Base-by-base conservation (phyloP, 768 basidiomycete species). In the Neoboletus brunneissimus region DNA sequence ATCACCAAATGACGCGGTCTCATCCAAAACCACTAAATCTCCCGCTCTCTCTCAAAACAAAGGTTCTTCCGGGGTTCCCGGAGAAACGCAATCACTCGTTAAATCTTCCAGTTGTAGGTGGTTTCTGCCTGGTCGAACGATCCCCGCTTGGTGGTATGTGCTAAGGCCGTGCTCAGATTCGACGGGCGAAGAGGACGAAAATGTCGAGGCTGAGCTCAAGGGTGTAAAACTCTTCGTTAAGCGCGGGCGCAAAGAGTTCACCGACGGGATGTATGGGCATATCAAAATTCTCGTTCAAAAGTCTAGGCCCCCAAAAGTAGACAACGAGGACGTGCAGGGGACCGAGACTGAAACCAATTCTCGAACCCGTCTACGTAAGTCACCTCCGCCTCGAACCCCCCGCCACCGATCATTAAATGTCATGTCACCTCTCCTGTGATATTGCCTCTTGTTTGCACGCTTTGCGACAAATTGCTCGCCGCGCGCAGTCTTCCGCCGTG, bases 131-230 rank as follows among this genome's bases (percentile, higher is more conserved):
- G 15, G n/a, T 23, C 2, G 32, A 20, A 18, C 10, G 40, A 32
- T 38, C 3, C 20, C 12, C 5, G 12, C 52, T 20, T 22, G 32
- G 37, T 23, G n/a, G 27, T 22, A n/a, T 35, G 32, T 53, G 22
- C 55, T 65, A 9, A 64, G 22, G 7, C 18, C 18, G 13, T 9
- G 16, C 34, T 42, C 32, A 73, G 70, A 37, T 63, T 25, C 78
- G 34, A 88, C 86, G 2, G 87, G 87, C 11, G 87, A 89, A 63
- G 87, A 89, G 65, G 77, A 81, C 46, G 87, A 89, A 68, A 73
- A 76, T 11, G 75, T 82, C 10, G 68, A 75, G 58, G 66, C 80
- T 46, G 86, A 86, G 59, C 73, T 86, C 56, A 86, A 82, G 59
- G 81, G 83, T 41, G 80, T 79, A 38, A 86, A 82, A 62, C 74